Conservation (phyloP, 495 filamentous ascomycete species). For the Clavariopsis aquatica region DNA sequence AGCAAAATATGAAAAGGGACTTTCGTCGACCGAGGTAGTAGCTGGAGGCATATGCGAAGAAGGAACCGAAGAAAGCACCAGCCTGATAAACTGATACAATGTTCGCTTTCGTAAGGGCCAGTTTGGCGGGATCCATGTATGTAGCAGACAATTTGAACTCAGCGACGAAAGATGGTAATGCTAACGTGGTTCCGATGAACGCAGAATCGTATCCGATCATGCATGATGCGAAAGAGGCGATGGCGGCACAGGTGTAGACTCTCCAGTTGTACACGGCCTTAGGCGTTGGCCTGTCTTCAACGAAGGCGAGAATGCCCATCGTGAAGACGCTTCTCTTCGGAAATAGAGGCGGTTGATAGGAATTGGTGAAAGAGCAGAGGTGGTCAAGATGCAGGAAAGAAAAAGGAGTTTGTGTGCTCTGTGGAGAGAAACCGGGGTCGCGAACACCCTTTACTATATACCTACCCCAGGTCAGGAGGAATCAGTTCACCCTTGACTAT, state of each 20-base stretch:
- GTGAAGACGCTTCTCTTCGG: constrained; percentile 25
- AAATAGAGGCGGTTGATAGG: not conserved
- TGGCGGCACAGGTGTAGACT: constrained; percentile 61
- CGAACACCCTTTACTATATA: constrained; percentile 25
- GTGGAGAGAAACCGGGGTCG: constrained; percentile 12
- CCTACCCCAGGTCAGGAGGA: constrained; percentile 4
- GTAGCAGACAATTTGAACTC: constrained; percentile 33
- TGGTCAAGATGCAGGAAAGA: constrained; percentile 1
- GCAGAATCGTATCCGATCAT: constrained; percentile 60
- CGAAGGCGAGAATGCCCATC: constrained; percentile 61
- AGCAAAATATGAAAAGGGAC: constrained; percentile 33
- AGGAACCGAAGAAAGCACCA: constrained; percentile 42
- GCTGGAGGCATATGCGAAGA: constrained; percentile 34
- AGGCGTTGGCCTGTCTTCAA: constrained; percentile 67
- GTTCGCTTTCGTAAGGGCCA: constrained; percentile 43
- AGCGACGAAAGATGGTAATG: constrained; percentile 24
- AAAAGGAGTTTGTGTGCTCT: not conserved
- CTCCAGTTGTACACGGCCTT: constrained; percentile 74
- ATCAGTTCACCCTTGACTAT: not conserved
- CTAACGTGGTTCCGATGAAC: constrained; percentile 34
- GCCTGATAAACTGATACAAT: constrained; percentile 64
- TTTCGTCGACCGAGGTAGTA: constrained; percentile 36
- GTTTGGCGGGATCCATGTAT: not conserved
- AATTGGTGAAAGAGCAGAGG: not conserved
- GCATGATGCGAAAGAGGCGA: constrained; percentile 68